phyloP scores from a whole-genome alignment of 257 asterid species.

The Solanum virginianum region DNA sequence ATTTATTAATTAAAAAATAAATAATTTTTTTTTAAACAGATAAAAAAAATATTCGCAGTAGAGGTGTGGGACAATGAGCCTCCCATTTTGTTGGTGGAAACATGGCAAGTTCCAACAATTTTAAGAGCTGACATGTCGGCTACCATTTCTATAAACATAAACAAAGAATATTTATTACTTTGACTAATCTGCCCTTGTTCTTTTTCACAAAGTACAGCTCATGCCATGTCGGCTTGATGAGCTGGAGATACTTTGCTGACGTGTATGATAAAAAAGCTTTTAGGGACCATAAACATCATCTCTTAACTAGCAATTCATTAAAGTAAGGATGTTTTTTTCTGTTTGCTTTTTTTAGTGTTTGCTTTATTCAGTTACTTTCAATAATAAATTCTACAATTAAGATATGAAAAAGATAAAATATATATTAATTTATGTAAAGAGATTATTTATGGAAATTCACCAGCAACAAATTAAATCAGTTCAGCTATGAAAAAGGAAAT shows the following conservation, averaged over 20 bases:
- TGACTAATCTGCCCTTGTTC: background rate
- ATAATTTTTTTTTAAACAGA: too few relatives aligned
- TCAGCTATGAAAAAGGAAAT: too few relatives aligned
- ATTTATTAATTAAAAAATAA: too few relatives aligned
- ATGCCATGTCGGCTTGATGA: background rate
- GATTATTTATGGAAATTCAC: too few relatives aligned
- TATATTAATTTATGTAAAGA: too few relatives aligned
- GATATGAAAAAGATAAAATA: too few relatives aligned
- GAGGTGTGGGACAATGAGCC: background rate
- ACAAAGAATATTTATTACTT: background rate
- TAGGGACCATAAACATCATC: background rate
- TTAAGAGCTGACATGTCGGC: constrained; percentile 4
- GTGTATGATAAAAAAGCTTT: background rate
- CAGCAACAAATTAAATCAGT: too few relatives aligned
- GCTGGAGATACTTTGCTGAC: background rate
- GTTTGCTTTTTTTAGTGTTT: too few relatives aligned
- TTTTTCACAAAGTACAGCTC: background rate
- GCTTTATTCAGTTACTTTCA: too few relatives aligned
- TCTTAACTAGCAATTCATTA: background rate
- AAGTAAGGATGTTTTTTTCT: background rate
- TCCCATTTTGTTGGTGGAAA: constrained; percentile 12
- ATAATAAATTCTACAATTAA: too few relatives aligned
- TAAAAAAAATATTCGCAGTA: too few relatives aligned
- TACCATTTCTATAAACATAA: background rate
- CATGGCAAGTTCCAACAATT: constrained; percentile 5